phyloP scores from a whole-genome alignment of 148 eudicot genomes.

The Silene conica region DNA sequence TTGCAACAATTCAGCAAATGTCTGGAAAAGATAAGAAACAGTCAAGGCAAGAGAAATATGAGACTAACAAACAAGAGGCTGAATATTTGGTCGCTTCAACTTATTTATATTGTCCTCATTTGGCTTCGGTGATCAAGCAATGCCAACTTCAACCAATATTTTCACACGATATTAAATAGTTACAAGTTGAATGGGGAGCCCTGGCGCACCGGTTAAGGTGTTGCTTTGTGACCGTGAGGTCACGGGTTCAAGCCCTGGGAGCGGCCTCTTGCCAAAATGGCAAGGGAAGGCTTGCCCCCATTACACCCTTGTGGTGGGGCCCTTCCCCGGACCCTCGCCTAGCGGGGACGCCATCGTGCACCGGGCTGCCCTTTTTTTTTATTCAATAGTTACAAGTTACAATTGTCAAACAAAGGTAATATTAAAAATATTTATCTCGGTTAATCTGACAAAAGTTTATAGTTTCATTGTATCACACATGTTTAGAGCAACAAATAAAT shows the following conservation, averaged over 20 bases:
- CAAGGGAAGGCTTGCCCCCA: too few species aligned
- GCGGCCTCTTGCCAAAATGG: too few species aligned
- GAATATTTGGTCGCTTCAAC: not conserved
- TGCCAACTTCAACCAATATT: not conserved
- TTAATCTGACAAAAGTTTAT: not conserved
- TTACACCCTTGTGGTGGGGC: too few species aligned
- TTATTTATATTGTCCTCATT: not conserved
- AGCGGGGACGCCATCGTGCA: too few species aligned
- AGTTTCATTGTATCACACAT: not conserved
- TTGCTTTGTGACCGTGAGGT: too few species aligned
- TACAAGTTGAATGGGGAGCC: too few species aligned
- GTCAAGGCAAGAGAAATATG: not conserved
- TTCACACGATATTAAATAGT: not conserved
- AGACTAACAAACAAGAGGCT: not conserved
- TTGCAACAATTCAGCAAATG: slow-evolving; percentile 76
- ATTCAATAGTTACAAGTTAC: not conserved
- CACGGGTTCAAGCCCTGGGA: too few species aligned
- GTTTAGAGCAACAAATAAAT: not conserved
- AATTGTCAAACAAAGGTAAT: not conserved
- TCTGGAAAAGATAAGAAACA: too few species aligned
- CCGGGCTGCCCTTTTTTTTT: too few species aligned
- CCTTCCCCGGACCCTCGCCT: too few species aligned
- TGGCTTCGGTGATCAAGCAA: not conserved
- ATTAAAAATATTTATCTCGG: not conserved
- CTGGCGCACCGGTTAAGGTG: too few species aligned